These are phyloP conservation scores for Hypoxylon sp. DNA, from an alignment of 2,329 filamentous ascomycete genomes.

Conservation along the genomic window DNA sequence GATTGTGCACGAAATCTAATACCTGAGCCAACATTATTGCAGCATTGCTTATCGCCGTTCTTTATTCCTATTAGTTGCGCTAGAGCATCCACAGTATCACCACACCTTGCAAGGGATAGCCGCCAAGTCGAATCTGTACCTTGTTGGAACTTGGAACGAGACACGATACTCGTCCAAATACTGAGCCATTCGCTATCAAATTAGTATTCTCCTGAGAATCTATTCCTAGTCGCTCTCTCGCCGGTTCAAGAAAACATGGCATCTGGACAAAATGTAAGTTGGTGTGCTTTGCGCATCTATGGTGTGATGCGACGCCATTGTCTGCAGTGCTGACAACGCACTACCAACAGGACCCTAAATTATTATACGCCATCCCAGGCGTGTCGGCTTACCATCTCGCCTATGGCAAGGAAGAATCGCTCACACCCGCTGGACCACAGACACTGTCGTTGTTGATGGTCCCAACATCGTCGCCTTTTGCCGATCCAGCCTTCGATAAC, in stretches of 20 bases:
- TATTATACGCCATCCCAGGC: conserved; percentile 81
- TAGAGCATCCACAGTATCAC: conserved; percentile 13
- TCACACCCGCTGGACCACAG: conserved; percentile 89
- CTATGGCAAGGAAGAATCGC: conserved; percentile 84
- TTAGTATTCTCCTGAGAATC: conserved; percentile 13
- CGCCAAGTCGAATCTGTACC: conserved; percentile 19
- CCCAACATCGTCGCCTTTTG: conserved; percentile 83
- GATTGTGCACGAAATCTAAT: conserved; percentile 32
- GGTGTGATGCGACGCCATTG: conserved; percentile 18
- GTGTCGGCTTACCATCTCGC: conserved; percentile 93
- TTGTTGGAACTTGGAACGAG: conserved; percentile 22
- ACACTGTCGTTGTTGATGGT: conserved; percentile 97
- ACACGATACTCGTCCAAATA: conserved; percentile 20
- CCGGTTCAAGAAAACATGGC: conserved; percentile 56
- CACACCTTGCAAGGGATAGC: conserved; percentile 22
- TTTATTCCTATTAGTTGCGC: conserved; percentile 34
- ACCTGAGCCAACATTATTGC: conserved; percentile 14
- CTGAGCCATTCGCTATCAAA: conserved; percentile 10
- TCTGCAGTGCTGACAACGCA: conserved; percentile 23
- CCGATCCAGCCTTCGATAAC: conserved; percentile 67
- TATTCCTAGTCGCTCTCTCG: conserved; percentile 17
- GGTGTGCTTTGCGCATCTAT: conserved; percentile 26
- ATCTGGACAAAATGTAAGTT: conserved; percentile 62
- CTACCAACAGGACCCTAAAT: conserved; percentile 69
- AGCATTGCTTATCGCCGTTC: conserved; percentile 17